A percentile compares a stretch with the other conserved stretches of the same genome.
Conservation (phyloP, 1,284 basidiomycete species). For the Pyrrhoderma noxium region DNA sequence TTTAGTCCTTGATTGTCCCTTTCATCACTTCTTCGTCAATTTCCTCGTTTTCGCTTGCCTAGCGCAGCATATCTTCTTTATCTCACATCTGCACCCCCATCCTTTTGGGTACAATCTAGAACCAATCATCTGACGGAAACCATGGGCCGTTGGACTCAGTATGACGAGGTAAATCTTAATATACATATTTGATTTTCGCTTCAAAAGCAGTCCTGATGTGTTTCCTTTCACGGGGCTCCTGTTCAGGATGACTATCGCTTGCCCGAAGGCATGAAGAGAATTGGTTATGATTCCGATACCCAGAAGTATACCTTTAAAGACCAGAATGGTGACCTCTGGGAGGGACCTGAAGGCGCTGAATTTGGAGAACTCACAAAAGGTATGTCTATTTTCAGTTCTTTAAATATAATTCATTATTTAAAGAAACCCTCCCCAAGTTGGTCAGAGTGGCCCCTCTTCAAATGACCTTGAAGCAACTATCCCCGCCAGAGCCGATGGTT, state of each 20-base stretch:
- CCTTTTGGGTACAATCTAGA: background rate
- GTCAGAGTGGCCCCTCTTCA: slow-evolving; percentile 26
- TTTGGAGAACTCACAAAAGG: slow-evolving; percentile 31
- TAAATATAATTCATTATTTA: background rate
- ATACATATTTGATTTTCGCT: background rate
- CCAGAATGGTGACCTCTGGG: slow-evolving; percentile 30
- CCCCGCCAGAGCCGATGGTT: slow-evolving; percentile 44
- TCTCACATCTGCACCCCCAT: background rate
- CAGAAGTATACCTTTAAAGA: slow-evolving; percentile 33
- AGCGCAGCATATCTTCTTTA: background rate
- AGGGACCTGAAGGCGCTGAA: slow-evolving; percentile 30
- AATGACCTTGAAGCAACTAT: slow-evolving; percentile 49
- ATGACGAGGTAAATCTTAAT: slow-evolving; percentile 14
- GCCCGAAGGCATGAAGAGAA: slow-evolving; percentile 36
- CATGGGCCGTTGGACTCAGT: slow-evolving; percentile 18
- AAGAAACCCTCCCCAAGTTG: slow-evolving; percentile 2
- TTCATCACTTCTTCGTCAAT: too few species aligned
- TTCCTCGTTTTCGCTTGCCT: too few species aligned
- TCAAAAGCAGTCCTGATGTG: background rate
- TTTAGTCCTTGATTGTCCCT: background rate
- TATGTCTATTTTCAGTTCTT: slow-evolving; percentile 20
- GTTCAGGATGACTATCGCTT: slow-evolving; percentile 36
- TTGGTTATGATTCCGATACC: slow-evolving; percentile 37
- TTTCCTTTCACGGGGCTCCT: background rate
- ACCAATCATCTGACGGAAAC: background rate